Evolutionary conservation across 306 rosid species (phyloP).

Genomic region (Castanea mollissima): DNA sequence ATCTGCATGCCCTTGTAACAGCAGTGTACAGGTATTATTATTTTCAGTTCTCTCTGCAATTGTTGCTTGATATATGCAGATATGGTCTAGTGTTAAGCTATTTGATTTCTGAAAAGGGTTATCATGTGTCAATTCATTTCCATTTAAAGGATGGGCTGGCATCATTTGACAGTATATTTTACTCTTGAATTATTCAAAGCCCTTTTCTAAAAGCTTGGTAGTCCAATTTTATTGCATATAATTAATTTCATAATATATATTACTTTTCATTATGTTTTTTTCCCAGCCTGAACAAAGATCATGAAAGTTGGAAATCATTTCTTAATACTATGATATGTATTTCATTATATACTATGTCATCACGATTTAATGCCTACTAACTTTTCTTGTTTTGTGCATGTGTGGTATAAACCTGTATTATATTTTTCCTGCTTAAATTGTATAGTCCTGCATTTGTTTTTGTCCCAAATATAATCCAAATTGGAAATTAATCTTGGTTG

Average conservation of each 20-base stretch:
- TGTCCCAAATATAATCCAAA: background rate
- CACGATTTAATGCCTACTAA: no score
- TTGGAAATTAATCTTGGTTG: background rate
- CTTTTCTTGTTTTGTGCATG: no score
- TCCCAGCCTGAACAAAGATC: background rate
- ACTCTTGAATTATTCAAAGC: background rate
- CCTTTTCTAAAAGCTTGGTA: background rate
- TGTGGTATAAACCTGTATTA: no score
- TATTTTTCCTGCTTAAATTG: no score
- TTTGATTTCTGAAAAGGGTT: background rate
- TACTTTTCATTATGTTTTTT: background rate
- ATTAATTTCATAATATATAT: background rate
- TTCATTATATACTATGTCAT: no score
- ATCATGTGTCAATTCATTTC: background rate
- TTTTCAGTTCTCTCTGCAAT: background rate
- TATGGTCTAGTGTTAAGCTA: slow-evolving; percentile 1
- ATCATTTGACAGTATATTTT: background rate
- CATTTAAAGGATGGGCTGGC: background rate
- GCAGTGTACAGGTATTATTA: slow-evolving; percentile 85
- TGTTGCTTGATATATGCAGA: slow-evolving; percentile 6
- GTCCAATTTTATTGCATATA: background rate
- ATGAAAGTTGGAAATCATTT: background rate
- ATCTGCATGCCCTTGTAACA: slow-evolving; percentile 60
- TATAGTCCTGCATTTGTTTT: no score
- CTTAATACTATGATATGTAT: background rate